Base-by-base conservation (phyloP, 345 rosid species). In the Linum tenue region DNA sequence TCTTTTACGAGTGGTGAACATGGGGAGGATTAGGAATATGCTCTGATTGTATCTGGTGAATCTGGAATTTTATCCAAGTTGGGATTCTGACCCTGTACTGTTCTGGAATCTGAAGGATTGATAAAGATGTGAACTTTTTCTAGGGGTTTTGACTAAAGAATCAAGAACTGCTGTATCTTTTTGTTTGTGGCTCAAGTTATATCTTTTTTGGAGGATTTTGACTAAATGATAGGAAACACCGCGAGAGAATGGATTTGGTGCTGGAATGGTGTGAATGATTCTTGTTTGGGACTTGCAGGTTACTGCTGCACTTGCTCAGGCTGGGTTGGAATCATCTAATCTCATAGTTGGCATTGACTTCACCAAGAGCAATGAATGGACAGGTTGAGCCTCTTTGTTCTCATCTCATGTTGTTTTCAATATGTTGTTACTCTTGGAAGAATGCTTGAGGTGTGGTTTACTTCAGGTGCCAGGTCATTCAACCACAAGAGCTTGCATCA, bases 351-450 rank as follows among this genome's bases (percentile, higher is more conserved):
- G 70, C 9, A 66, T 66, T 66, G 75, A 72, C 62, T 66, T 72
- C 40, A 72, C 75, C 5, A 72, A 72, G 57, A 72, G 75, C 70
- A 72, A 72, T 44, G 75, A 72, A 56, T 72, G 75, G 75, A 72
- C 70, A 17, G 68, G 76, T 57, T 37, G 36, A 17, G 22, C 16
- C 35, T 56, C 16, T 22, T 22, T 22, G 31, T 11, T 57, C 60
- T 57, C 4, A 5, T 57, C 9, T 57, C 8, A 3, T 17, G 60
- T 12, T 5, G 37, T 57, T 57, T 5, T 22, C 38, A 9, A 17
- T 57, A 7, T 35, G 38, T 35, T 57, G 16, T 57, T 7, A 1
- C 38, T 57, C 31, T 37, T 5, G 60, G 38, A 57, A 17, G 14
- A 10, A n/a, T 12, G 38, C 5, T 4, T 17, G 8, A 37, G 60